Conservation (phyloP, 2,329 filamentous ascomycete species). For the Elsinoe batatas region DNA sequence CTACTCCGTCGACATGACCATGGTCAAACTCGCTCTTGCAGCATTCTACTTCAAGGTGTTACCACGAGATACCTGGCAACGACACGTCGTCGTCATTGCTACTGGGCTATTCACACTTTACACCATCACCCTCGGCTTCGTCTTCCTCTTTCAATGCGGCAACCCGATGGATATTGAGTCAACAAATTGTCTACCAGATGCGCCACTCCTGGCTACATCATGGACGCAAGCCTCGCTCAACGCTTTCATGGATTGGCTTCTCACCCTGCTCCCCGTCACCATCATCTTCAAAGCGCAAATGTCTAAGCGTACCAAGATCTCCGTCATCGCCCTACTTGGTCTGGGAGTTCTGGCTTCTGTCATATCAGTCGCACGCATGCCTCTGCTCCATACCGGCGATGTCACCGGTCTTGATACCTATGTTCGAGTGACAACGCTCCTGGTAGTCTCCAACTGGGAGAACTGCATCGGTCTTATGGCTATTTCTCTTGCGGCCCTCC, state of each 20-base stretch:
- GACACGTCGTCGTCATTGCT: slow-evolving; percentile 16
- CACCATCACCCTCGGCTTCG: not conserved
- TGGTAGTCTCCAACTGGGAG: slow-evolving; percentile 9
- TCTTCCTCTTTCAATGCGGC: slow-evolving; percentile 12
- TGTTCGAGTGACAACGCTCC: not conserved
- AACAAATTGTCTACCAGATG: not conserved
- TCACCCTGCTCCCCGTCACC: slow-evolving; percentile 12
- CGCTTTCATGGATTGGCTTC: slow-evolving; percentile 4
- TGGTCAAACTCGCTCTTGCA: slow-evolving; percentile 9
- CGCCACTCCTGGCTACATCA: not conserved
- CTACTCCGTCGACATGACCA: not conserved
- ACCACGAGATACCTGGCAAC: slow-evolving; percentile 2
- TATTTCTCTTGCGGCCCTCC: not conserved
- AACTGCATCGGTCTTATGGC: slow-evolving; percentile 10
- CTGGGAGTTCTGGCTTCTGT: not conserved
- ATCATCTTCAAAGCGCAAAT: slow-evolving; percentile 6
- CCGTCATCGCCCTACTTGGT: not conserved
- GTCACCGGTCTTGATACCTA: not conserved
- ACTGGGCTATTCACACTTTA: slow-evolving; percentile 31
- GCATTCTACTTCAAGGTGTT: slow-evolving; percentile 8
- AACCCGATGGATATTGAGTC: not conserved
- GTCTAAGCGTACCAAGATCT: slow-evolving; percentile 4
- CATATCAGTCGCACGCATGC: slow-evolving; percentile 2
- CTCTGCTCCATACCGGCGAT: not conserved
- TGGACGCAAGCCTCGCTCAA: slow-evolving; percentile 1